These are phyloP conservation scores for Hypoxylon sp. DNA, from an alignment of 2,329 filamentous ascomycete species.

Conservation along the genomic window DNA sequence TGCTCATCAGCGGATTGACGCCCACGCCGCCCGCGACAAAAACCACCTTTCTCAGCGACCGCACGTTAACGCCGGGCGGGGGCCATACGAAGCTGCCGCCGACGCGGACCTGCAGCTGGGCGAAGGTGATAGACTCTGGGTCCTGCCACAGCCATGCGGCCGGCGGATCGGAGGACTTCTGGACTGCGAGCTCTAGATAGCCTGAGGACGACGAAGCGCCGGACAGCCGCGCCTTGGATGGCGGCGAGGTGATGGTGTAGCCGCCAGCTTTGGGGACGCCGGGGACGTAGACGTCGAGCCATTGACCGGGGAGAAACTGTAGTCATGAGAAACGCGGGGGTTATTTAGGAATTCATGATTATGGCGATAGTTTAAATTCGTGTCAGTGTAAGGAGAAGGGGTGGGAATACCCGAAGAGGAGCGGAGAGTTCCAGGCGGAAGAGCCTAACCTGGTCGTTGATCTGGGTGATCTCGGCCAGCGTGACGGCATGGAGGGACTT, in stretches of 20 bases:
- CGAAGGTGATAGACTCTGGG: constrained; percentile 69
- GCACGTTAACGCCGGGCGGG: constrained; percentile 64
- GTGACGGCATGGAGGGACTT: constrained; percentile 73
- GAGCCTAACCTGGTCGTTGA: constrained; percentile 78
- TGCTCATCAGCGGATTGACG: constrained; percentile 85
- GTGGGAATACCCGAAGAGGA: constrained; percentile 62
- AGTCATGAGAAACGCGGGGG: constrained; percentile 25
- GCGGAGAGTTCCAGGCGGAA: constrained; percentile 73
- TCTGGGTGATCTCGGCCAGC: constrained; percentile 71
- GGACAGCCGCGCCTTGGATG: constrained; percentile 64
- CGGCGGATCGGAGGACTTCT: constrained; percentile 75
- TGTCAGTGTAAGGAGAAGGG: constrained; percentile 1
- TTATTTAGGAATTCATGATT: neutral
- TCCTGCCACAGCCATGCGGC: constrained; percentile 82
- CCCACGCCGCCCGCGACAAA: constrained; percentile 87
- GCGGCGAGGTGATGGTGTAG: constrained; percentile 88
- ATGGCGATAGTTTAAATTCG: neutral
- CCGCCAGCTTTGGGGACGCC: constrained; percentile 79
- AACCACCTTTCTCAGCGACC: constrained; percentile 71
- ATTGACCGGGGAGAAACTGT: constrained; percentile 86
- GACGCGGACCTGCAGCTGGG: constrained; percentile 75
- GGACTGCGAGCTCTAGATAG: constrained; percentile 84
- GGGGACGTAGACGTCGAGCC: constrained; percentile 87
- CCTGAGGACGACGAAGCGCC: constrained; percentile 21
- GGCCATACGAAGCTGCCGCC: constrained; percentile 89